Percentiles rank a stretch among this genome's conserved stretches.
Conservation (phyloP, 306 rosid genomes). For the Lotus japonicus region DNA sequence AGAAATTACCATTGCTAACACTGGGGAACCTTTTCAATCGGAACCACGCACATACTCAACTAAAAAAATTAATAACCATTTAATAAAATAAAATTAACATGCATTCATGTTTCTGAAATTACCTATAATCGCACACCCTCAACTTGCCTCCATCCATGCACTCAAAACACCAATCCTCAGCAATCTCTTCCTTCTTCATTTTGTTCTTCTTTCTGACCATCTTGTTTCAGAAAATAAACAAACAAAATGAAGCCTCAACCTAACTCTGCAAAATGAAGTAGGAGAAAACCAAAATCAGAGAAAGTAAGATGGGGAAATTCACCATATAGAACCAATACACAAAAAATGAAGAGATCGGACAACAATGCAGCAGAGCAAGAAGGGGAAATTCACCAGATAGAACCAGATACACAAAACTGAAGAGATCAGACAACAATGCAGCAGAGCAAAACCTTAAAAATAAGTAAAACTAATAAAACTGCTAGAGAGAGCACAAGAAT, state of each 20-base stretch:
- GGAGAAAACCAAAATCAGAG: neutral
- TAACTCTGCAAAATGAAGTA: slow-evolving; percentile 5
- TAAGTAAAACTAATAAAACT: no score
- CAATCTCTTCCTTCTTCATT: slow-evolving; percentile 38
- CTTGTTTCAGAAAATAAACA: neutral
- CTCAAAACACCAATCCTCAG: slow-evolving; percentile 48
- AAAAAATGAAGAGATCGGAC: no score
- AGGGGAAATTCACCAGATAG: no score
- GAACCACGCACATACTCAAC: no score
- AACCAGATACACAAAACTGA: neutral
- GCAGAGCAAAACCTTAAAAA: no score
- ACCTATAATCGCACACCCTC: slow-evolving; percentile 49
- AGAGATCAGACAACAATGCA: neutral
- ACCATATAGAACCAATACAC: no score
- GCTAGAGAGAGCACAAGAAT: no score
- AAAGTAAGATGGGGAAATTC: no score
- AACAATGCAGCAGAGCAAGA: no score
- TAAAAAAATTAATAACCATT: no score
- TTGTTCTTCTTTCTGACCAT: slow-evolving; percentile 35
- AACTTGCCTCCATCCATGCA: slow-evolving; percentile 65
- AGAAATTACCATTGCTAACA: no score
- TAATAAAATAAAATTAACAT: neutral
- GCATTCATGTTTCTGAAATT: neutral
- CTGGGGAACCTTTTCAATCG: no score
- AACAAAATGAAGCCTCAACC: neutral